Evolutionary conservation across 2,329 filamentous ascomycete genomes (phyloP).

Genomic region (Lachnum nothofagi): DNA sequence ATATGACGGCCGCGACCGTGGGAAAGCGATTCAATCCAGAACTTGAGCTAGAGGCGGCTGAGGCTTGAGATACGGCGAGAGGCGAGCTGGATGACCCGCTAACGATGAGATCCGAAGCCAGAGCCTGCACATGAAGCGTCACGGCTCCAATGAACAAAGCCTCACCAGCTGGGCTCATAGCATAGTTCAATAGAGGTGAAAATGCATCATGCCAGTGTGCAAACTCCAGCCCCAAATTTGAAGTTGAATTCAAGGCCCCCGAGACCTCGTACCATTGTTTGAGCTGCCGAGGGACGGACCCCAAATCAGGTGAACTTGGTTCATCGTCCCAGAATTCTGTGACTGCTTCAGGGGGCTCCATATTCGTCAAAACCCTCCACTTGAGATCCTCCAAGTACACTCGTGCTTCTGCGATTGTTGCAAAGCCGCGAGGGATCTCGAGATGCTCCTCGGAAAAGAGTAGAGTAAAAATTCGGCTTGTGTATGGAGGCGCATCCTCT

Average conservation of each 20-base stretch:
- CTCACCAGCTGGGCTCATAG: conserved; percentile 16
- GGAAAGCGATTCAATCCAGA: not conserved
- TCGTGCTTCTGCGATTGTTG: conserved; percentile 9
- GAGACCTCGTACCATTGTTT: conserved; percentile 12
- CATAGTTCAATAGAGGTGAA: conserved; percentile 16
- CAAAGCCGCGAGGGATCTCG: conserved; percentile 9
- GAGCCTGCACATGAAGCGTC: conserved; percentile 20
- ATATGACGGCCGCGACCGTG: conserved; percentile 6
- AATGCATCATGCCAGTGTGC: conserved; percentile 25
- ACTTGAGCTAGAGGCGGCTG: not conserved
- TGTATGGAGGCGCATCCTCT: conserved; percentile 1
- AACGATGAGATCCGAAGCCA: conserved; percentile 6
- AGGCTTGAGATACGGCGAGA: not conserved
- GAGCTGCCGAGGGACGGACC: conserved; percentile 1
- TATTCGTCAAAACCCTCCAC: conserved; percentile 4
- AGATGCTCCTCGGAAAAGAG: conserved; percentile 8
- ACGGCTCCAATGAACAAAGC: conserved; percentile 17
- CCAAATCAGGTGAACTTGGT: not conserved
- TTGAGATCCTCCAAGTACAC: conserved; percentile 10
- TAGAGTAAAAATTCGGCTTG: conserved; percentile 10
- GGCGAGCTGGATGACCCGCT: not conserved
- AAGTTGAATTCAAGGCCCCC: conserved; percentile 3
- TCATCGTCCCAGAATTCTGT: not conserved
- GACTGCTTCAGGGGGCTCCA: not conserved
- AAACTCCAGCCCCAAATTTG: conserved; percentile 11